Percentiles rank a stretch among this genome's conserved stretches.
Evolutionary conservation across 1,284 basidiomycete species (phyloP).

Genomic region (Melampsora abietis-canadensis): DNA sequence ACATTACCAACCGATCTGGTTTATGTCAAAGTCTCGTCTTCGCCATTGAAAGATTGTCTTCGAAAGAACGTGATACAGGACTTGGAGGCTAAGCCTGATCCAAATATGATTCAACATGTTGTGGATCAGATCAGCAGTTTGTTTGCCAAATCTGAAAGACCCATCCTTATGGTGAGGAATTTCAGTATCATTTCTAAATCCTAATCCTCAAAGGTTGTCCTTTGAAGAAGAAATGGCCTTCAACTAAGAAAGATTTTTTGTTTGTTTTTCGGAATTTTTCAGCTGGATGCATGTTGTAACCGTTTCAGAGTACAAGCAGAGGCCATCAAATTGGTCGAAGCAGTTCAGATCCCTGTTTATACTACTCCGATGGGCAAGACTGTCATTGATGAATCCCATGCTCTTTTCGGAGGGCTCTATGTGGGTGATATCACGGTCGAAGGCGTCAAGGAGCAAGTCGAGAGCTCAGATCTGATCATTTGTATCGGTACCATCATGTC

Average conservation of each 20-base stretch:
- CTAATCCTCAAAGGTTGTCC: too few species aligned
- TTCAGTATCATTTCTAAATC: too few species aligned
- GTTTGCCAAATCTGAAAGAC: not conserved
- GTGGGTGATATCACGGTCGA: conserved; percentile 55
- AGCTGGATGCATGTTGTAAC: not conserved
- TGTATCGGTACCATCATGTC: conserved; percentile 74
- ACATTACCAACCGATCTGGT: conserved; percentile 82
- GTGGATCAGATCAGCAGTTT: not conserved
- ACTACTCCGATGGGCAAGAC: conserved; percentile 85
- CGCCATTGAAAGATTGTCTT: conserved; percentile 62
- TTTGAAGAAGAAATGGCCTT: conserved; percentile 54
- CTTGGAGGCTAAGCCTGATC: conserved; percentile 65
- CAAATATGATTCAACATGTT: not conserved
- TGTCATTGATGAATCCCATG: conserved; percentile 70
- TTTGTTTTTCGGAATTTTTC: not conserved
- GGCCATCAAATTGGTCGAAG: conserved; percentile 12
- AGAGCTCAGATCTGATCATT: conserved; percentile 76
- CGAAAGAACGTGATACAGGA: conserved; percentile 63
- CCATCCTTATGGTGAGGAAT: not conserved
- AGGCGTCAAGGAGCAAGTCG: conserved; percentile 70
- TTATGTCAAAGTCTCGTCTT: conserved; percentile 65
- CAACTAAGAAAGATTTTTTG: not conserved
- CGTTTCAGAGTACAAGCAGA: conserved; percentile 34
- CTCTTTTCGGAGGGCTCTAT: conserved; percentile 81
- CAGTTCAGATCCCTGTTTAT: conserved; percentile 47